Base-by-base conservation (phyloP, 2,329 filamentous ascomycete genomes). In the Ilyonectria destructans region DNA sequence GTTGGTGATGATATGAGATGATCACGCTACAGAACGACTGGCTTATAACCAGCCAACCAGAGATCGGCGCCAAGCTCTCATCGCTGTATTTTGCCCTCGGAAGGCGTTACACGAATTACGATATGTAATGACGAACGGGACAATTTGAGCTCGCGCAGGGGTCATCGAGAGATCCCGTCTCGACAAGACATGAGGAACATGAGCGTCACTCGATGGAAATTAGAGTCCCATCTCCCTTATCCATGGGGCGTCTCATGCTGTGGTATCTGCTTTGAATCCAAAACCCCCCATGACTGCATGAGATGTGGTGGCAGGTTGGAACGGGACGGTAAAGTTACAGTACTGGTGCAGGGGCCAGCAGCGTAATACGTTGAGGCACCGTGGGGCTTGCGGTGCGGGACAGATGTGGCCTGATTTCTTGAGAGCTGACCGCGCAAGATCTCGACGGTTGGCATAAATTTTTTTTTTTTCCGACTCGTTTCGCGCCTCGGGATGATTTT, bases 381-480 rank as follows among this genome's bases (percentile, higher is more conserved):
- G 45, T 58, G 40, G 57, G 37, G 54, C 23, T 45, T 49, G 48
- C 65, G 33, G 33, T 48, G 57, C 58, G 56, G 66, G 66, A 69
- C 49, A 58, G 62, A 45, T 21, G 62, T 67, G 68, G 62, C 13
- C 68, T 67, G 62, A 63, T 62, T 69, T 56, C 48, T 29, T 33
- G 49, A 55, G 51, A 57, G 55, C 61, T 54, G 31, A 49, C 62
- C 49, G 58, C 35, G 58, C 51, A 46, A 61, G 62, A 68, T 65
- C 54, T 67, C 26, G 26, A 62, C 29, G 52, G 29, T 64, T 60
- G 46, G 61, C 61, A 68, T 40, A 52, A 52, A 13, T 60, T 61
- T 52, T 49, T 51, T 65, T 65, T 62, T 65, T 62, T 58, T 37
- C 54, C 31, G 37, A 45, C 56, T 66, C 62, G 46, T 67, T 55